Evolutionary conservation across 768 basidiomycete species (phyloP).

Genomic region (Plicaturopsis crispa): DNA sequence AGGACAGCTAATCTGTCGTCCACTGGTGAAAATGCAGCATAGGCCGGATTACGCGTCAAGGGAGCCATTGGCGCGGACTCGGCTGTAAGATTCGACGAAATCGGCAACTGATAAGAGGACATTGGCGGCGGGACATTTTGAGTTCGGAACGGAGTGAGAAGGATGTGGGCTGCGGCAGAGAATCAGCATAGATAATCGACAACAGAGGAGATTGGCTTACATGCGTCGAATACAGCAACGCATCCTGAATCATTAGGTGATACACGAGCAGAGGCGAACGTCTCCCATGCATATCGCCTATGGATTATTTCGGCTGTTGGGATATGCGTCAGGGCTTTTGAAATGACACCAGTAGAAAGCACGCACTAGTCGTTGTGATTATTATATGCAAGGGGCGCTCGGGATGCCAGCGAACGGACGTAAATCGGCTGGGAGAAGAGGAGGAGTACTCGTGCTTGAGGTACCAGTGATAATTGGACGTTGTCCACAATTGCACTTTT

Average conservation of each 20-base stretch:
- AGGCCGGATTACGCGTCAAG: conserved; percentile 44
- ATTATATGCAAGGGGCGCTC: conserved; percentile 63
- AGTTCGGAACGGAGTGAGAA: conserved; percentile 87
- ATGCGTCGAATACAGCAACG: conserved; percentile 85
- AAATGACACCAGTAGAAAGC: neutral
- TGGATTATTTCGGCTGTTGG: conserved; percentile 45
- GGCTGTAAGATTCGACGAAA: conserved; percentile 7
- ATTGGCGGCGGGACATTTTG: conserved; percentile 99
- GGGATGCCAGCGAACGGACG: conserved; percentile 80
- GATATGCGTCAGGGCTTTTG: conserved; percentile 1
- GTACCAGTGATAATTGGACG: conserved; percentile 95
- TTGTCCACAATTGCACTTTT: conserved; percentile 90
- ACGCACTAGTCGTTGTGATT: conserved; percentile 60
- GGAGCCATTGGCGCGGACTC: conserved; percentile 1
- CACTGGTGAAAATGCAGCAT: conserved; percentile 52
- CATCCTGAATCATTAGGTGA: conserved; percentile 75
- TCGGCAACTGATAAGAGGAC: conserved; percentile 53
- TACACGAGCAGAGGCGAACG: conserved; percentile 45
- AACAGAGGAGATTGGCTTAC: conserved; percentile 36
- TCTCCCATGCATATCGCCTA: conserved; percentile 73
- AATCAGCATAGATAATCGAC: neutral
- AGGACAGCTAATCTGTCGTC: conserved; percentile 58
- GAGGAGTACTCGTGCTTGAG: conserved; percentile 69
- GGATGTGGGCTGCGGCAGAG: conserved; percentile 45
- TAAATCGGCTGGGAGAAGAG: conserved; percentile 46